Percentiles rank a stretch among this genome's conserved stretches.
Conservation (phyloP, 345 rosid genomes). For the Eucalyptus caleyi region DNA sequence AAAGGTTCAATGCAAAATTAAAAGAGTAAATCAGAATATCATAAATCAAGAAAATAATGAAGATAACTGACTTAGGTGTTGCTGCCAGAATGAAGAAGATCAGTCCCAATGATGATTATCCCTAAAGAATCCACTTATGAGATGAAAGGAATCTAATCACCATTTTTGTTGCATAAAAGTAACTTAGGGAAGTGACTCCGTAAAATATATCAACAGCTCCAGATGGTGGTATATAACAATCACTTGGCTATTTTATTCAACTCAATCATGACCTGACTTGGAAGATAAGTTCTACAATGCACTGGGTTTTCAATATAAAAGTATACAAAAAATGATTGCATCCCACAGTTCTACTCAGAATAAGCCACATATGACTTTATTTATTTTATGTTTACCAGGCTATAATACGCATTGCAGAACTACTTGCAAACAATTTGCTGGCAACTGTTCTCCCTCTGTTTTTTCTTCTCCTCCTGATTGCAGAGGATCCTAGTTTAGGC, state of each 20-base stretch:
- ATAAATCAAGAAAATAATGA: not conserved
- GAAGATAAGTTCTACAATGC: not conserved
- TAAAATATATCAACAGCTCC: not conserved
- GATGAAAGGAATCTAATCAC: not conserved
- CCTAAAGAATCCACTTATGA: not conserved
- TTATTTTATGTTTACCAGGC: not conserved
- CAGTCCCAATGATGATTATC: not conserved
- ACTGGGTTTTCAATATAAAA: not conserved
- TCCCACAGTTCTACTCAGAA: not conserved
- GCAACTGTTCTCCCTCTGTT: not conserved
- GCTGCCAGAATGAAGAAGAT: not conserved
- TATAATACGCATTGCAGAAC: not conserved
- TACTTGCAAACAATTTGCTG: not conserved
- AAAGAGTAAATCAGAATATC: not conserved
- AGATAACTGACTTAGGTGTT: not conserved
- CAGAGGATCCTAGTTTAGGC: not conserved
- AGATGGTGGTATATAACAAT: not conserved
- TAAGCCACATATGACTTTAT: not conserved
- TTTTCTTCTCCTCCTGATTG: not conserved
- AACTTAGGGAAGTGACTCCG: not conserved
- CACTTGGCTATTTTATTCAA: not conserved
- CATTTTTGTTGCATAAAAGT: not conserved
- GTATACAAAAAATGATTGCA: not conserved
- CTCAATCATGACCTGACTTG: not conserved
- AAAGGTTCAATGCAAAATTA: not conserved